Evolutionary conservation across 352 stramenopile genomes (phyloP).

Genomic region (Phytophthora ramorum): DNA sequence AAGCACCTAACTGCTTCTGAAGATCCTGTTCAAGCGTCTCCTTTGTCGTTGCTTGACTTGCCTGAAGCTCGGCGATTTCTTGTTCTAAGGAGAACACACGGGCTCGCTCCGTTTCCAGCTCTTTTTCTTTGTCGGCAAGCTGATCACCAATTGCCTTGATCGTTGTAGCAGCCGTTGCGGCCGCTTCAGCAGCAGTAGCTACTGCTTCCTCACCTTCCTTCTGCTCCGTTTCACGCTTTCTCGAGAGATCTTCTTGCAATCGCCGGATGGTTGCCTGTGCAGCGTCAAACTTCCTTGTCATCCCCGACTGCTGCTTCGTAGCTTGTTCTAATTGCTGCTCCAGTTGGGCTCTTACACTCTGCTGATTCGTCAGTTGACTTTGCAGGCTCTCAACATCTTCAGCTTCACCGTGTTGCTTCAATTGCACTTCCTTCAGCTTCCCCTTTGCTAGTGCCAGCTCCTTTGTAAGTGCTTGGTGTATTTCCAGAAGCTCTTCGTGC

Average conservation of each 20-base stretch:
- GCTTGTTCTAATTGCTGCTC: slow-evolving; percentile 33
- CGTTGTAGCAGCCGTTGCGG: slow-evolving; percentile 24
- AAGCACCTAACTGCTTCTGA: slow-evolving; percentile 24
- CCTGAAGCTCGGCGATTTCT: slow-evolving; percentile 31
- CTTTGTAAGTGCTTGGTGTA: slow-evolving; percentile 26
- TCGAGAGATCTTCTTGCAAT: slow-evolving; percentile 45
- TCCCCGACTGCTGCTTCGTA: slow-evolving; percentile 27
- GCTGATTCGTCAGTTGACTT: slow-evolving; percentile 32
- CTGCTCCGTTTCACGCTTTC: slow-evolving; percentile 27
- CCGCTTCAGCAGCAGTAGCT: slow-evolving; percentile 17
- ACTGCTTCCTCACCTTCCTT: slow-evolving; percentile 32
- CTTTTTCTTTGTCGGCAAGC: slow-evolving; percentile 32
- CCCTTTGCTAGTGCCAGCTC: slow-evolving; percentile 29
- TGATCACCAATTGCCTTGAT: slow-evolving; percentile 29
- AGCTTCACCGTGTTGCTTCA: slow-evolving; percentile 21
- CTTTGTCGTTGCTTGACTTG: slow-evolving; percentile 20
- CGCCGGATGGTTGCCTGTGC: slow-evolving; percentile 30
- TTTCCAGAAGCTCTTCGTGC: slow-evolving; percentile 29
- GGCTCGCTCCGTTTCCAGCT: slow-evolving; percentile 27
- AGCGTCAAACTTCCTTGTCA: slow-evolving; percentile 40
- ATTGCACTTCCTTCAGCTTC: slow-evolving; percentile 34
- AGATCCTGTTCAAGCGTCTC: slow-evolving; percentile 31
- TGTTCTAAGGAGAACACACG: slow-evolving; percentile 29
- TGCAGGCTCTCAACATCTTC: slow-evolving; percentile 25
- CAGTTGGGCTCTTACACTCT: slow-evolving; percentile 20